Base-by-base conservation (phyloP, 345 rosid genomes). In the Corchorus capsularis region DNA sequence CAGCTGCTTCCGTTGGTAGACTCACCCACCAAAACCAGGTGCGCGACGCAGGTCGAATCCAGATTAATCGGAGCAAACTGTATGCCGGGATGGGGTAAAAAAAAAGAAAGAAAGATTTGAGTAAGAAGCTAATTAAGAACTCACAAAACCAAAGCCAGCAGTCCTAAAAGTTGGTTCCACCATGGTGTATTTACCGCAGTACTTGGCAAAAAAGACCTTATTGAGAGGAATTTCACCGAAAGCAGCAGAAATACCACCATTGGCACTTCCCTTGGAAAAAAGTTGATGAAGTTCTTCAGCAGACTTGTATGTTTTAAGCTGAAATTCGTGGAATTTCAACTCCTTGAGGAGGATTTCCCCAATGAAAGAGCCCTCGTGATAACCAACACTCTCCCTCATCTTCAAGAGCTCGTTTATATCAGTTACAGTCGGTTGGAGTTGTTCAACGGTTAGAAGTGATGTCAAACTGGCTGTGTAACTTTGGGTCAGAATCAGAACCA, bases 381-480 rank as follows among this genome's bases (percentile, higher is more conserved):
- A 72, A 10, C 80, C 85, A 4, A 82, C 71, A 8, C 1, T 27
- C 11, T 72, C 27, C 6, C 67, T 68, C 6, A n/a, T 66, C 0
- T 12, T 46, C 60, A 4, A 12, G 5, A 80, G 72, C 14, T 73
- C 55, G 17, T 72, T 62, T 0, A 69, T 20, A 39, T 32, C 59
- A 8, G 34, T 41, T 15, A 72, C 20, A 22, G 75, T 61, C 0
- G 85, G 78, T 56, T 72, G 22, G 75, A 82, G 34, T 16, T 74
- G 61, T 10, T 82, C 41, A 0, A 79, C 63, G 2, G 82, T 82
- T 15, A 82, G 19, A 6, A 79, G 16, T 6, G 78, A 71, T 2
- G 78, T 46, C 19, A 82, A 76, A 47, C 75, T 72, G 9, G 85
- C 85, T 1, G 78, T 75, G 55, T 82, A 82, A 49, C 82, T 82